Conservation (phyloP, 2,329 filamentous ascomycete genomes). For the Tolypocladium guangdongense region DNA sequence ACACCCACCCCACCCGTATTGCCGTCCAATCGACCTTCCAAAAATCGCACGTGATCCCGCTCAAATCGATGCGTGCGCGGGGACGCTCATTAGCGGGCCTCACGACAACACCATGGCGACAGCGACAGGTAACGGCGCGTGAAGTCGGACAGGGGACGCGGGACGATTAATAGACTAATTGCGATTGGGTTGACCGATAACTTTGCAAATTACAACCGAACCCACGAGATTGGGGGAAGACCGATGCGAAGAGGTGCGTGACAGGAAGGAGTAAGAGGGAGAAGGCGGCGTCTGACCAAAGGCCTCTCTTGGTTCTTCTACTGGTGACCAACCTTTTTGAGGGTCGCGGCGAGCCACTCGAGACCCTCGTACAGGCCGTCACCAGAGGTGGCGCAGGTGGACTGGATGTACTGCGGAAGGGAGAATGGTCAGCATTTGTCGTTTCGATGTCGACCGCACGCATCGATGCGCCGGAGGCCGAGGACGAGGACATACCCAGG, state of each 20-base stretch:
- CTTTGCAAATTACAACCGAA: slow-evolving; percentile 49
- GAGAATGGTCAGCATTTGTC: slow-evolving; percentile 4
- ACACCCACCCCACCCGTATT: not conserved
- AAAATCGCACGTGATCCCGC: not conserved
- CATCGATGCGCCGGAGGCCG: not conserved
- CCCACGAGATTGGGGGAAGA: slow-evolving; percentile 32
- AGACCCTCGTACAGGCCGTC: slow-evolving; percentile 99
- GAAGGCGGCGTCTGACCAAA: slow-evolving; percentile 20
- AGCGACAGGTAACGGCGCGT: slow-evolving; percentile 6
- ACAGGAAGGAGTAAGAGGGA: slow-evolving; percentile 25
- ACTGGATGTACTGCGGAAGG: slow-evolving; percentile 81
- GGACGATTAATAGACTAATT: slow-evolving; percentile 36
- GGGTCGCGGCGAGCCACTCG: slow-evolving; percentile 77
- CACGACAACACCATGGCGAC: slow-evolving; percentile 15
- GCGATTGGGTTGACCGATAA: slow-evolving; percentile 45
- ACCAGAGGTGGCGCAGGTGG: slow-evolving; percentile 95
- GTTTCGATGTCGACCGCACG: not conserved
- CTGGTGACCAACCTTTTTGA: slow-evolving; percentile 63
- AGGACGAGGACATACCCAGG: slow-evolving; percentile 66
- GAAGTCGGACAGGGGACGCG: slow-evolving; percentile 17
- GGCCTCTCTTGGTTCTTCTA: slow-evolving; percentile 33
- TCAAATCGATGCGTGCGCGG: not conserved
- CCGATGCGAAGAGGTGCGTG: slow-evolving; percentile 28
- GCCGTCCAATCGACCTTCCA: not conserved
- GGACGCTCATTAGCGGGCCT: slow-evolving; percentile 7